Evolutionary conservation across 352 stramenopile genomes (phyloP), one percentile per base, ranked within the genome.

Genomic region (Globisporangium paddicum): DNA sequence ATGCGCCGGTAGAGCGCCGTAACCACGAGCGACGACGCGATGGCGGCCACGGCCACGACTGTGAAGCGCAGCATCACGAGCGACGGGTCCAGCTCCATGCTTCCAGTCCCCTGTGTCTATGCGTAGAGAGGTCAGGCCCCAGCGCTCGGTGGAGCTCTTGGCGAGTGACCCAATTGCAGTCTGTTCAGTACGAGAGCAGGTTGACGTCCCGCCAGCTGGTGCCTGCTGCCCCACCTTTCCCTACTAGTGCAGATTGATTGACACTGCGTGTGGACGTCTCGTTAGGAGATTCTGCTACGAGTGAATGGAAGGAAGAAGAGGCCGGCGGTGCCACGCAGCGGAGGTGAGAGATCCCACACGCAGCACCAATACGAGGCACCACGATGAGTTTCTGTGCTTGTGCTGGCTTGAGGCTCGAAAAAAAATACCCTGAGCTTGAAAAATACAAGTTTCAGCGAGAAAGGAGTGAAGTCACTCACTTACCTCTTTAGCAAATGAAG

Each of bases 1-100:
- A 65, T 75, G 42, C 72, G 58, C 18, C 77, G 79, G 61, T 84
- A 72, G 30, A 88, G 59, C 60, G 87, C 58, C 51, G 84, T 62
- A 62, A 83, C 45, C 21, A 57, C 58, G 49, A 64, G 52, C 28
- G 60, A 45, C n/a, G 49, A 74, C 50, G 73, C 68, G 19, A 69
- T 76, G 44, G 45, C 75, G 44, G 71, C 69, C 45, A 50, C 32
- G 18, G 70, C 66, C 30, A 34, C 77, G 40, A 78, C 72, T 28
- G 68, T 66, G 25, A 64, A 68, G 58, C 52, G 71, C 16, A 76
- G 71, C 56, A 54, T 72, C 57, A 51, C 49, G 45, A 47, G 45
- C 34, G 45, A 28, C 46, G 34, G 11, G 5, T 51, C 28, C 23
- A 48, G 45, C 45, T 35, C 45, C 34, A 48, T 54, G 38, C 46